Evolutionary conservation across 1,139 yeast genomes (phyloP), one percentile per base, ranked within the genome.

Genomic region (Yamadazyma triangularis): DNA sequence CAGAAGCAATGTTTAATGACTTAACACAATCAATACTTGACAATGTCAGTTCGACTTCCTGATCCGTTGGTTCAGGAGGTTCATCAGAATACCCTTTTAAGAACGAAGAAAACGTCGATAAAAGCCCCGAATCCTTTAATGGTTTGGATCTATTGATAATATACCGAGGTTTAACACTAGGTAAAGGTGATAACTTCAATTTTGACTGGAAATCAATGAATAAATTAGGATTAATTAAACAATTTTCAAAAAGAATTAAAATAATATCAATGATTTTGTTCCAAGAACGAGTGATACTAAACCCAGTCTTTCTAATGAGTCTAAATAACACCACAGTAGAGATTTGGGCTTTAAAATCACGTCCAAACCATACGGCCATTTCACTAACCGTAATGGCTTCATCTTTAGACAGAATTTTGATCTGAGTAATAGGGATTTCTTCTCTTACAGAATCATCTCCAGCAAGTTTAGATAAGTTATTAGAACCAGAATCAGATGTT

Each of bases 21-120:
- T 74, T 75, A 32, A 88, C 69, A 50, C 96, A 89, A 44, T 89
- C 95, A 34, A 83, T 61, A 0, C 96, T 82, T 4, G 88, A 80
- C 15, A 83, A 57, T 0, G 97, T 84, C 2, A 87, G 74, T 40
- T 88, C 96, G 29, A 93, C 80, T 47, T 89, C 97, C 45, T 84
- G 95, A 35, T 84, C 94, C 1, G 93, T 75, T 4, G 98, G 98
- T 52, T 89, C 96, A 6, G 85, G 82, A 2, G 86, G 80, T 24
- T 85, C 94, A 45, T 88, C 96, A 0, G 83, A 69, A 38, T 82
- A 77, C 11, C 96, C 93, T 43, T 93, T 85, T 55, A 93, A 71
- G 48, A 88, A 89, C 0, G 96, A 87, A 1, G 96, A 88, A 45
- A 93, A 80, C 0, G 97, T 84, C 1, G 95, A 85, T 36, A 93